These are phyloP conservation scores for Coemansia umbellata DNA, from an alignment of 192 early-diverging fungal genomes.

Conservation along the genomic window DNA sequence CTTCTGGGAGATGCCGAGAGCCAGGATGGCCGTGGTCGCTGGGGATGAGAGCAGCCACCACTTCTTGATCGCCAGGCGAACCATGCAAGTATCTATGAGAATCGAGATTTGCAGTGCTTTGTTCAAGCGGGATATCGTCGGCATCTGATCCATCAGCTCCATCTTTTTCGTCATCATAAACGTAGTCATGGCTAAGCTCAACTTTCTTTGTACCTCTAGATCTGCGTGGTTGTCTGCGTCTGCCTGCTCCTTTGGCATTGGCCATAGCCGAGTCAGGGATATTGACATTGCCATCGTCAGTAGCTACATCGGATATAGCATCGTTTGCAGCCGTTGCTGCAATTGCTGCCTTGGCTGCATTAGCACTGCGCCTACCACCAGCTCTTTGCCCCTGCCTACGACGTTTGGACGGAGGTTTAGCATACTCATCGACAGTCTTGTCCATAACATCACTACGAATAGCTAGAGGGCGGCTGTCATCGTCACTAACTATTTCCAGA, in stretches of 20 bases:
- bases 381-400: slow-evolving; percentile 10
- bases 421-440: neutral
- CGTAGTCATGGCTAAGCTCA: slow-evolving; percentile 40
- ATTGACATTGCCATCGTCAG: slow-evolving; percentile 4
- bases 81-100: neutral
- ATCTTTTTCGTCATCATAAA: slow-evolving; percentile 40
- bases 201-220: slow-evolving; percentile 23
- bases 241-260: neutral
- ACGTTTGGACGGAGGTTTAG: slow-evolving; percentile 20
- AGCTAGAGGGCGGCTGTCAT: slow-evolving; percentile 32
- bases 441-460: slow-evolving; percentile 5
- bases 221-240: slow-evolving; percentile 19
- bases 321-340: neutral
- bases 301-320: neutral
- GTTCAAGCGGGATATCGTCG: slow-evolving; percentile 25
- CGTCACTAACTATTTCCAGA: too few species aligned
- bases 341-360: slow-evolving; percentile 11
- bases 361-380: slow-evolving; percentile 9
- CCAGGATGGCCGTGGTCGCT: too few species aligned
- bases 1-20: neutral
- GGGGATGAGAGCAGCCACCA: too few species aligned
- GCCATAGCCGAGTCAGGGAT: too few species aligned
- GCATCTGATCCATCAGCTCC: slow-evolving; percentile 2
- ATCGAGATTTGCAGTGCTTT: slow-evolving; percentile 13
- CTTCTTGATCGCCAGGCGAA: slow-evolving; percentile 17